Evolutionary conservation across 805 yeast species (phyloP).

Genomic region (Lipomyces spencermartinsiae): DNA sequence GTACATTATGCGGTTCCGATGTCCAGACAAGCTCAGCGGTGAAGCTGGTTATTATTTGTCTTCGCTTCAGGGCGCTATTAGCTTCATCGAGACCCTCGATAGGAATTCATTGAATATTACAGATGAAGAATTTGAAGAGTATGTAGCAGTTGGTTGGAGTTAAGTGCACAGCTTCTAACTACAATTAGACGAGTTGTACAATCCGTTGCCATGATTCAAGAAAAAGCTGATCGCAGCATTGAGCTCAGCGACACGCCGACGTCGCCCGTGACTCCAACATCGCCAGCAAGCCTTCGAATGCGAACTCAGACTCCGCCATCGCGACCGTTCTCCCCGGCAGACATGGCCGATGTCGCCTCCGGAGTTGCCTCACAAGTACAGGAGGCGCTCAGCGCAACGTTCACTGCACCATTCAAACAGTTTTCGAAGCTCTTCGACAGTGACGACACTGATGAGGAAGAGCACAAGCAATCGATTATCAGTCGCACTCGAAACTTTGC

Average conservation of each 20-base stretch:
- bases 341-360: slow-evolving; percentile 28
- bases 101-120: slow-evolving; percentile 64
- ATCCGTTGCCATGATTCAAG: slow-evolving; percentile 53
- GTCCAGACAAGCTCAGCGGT: slow-evolving; percentile 75
- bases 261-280: slow-evolving; percentile 39
- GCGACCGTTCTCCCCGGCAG: slow-evolving; percentile 31
- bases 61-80: slow-evolving; percentile 87
- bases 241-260: slow-evolving; percentile 36
- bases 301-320: slow-evolving; percentile 26
- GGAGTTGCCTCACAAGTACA: slow-evolving; percentile 38
- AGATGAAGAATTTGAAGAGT: slow-evolving; percentile 62
- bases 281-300: slow-evolving; percentile 20
- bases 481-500: slow-evolving; percentile 24
- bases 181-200: slow-evolving; percentile 43
- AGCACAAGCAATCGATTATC: slow-evolving; percentile 12
- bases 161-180: slow-evolving; percentile 1
- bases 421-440: slow-evolving; percentile 48
- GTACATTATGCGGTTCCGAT: slow-evolving; percentile 85
- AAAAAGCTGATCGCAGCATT: slow-evolving; percentile 46
- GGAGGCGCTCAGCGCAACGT: slow-evolving; percentile 43
- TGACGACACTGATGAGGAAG: slow-evolving; percentile 39
- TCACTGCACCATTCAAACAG: slow-evolving; percentile 57
- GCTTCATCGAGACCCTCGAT: slow-evolving; percentile 71
- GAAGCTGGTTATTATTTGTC: slow-evolving; percentile 92
- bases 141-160: slow-evolving; percentile 2